Evolutionary conservation across 176 grass and related monocot species (phyloP).

Genomic region (Carex pumila): DNA sequence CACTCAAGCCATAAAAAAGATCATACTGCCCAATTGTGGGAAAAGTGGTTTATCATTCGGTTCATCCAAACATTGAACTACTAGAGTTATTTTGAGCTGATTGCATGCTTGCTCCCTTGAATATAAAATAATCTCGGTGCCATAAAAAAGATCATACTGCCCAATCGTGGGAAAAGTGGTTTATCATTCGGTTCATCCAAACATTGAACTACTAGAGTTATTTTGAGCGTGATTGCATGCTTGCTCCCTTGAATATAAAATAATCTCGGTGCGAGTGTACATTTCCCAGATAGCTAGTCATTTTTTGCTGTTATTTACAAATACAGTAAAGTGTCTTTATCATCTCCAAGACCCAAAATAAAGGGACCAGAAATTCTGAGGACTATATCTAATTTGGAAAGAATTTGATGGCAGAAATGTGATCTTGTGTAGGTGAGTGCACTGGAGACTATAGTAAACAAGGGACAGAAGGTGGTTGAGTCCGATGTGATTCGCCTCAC

Average conservation of each 20-base stretch:
- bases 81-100: background rate
- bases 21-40: background rate
- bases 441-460: slow-evolving; percentile 71
- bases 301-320: background rate
- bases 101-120: background rate
- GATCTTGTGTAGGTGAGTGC: slow-evolving; percentile 52
- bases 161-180: background rate
- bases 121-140: background rate
- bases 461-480: slow-evolving; percentile 69
- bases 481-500: slow-evolving; percentile 67
- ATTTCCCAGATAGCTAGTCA: background rate
- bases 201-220: background rate
- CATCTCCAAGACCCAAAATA: background rate
- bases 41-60: background rate
- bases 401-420: slow-evolving; percentile 12
- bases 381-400: background rate
- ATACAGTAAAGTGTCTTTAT: background rate
- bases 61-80: background rate
- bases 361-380: background rate
- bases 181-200: background rate
- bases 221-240: background rate
- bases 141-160: background rate
- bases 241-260: background rate
- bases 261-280: background rate
- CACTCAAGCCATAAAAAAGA: background rate